These are phyloP conservation scores for Yamadazyma conglobata DNA, from an alignment of 1,139 yeast species.

Conservation along the genomic window DNA sequence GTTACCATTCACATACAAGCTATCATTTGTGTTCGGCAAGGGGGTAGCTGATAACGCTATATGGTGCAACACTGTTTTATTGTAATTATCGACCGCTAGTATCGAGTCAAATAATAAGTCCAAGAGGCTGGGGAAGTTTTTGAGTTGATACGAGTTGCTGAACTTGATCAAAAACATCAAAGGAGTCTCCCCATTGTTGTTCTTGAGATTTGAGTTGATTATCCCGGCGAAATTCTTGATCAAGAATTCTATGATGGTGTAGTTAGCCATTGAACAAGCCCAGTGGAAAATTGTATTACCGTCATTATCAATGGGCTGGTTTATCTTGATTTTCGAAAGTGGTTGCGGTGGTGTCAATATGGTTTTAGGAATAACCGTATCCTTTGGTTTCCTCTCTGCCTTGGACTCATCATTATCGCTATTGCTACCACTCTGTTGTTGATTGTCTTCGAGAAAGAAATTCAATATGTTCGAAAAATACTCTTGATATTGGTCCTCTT, in stretches of 20 bases:
- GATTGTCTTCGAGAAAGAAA: slow-evolving; percentile 36
- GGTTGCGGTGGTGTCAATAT: slow-evolving; percentile 43
- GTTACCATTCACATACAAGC: slow-evolving; percentile 12
- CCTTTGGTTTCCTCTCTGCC: slow-evolving; percentile 16
- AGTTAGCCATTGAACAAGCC: slow-evolving; percentile 90
- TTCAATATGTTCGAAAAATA: slow-evolving; percentile 36
- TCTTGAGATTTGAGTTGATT: slow-evolving; percentile 62
- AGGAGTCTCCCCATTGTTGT: slow-evolving; percentile 81
- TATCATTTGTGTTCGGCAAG: slow-evolving; percentile 9
- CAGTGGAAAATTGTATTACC: slow-evolving; percentile 95
- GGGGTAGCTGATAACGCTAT: slow-evolving; percentile 44
- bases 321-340: slow-evolving; percentile 51
- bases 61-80: slow-evolving; percentile 79
- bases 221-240: slow-evolving; percentile 40
- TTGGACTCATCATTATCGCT: slow-evolving; percentile 5
- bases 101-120: slow-evolving; percentile 76
- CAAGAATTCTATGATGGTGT: slow-evolving; percentile 68
- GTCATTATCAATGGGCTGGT: slow-evolving; percentile 85
- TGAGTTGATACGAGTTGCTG: slow-evolving; percentile 77
- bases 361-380: slow-evolving; percentile 27
- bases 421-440: slow-evolving; percentile 6
- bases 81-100: slow-evolving; percentile 63
- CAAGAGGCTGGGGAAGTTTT: slow-evolving; percentile 68
- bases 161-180: slow-evolving; percentile 85
- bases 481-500: slow-evolving; percentile 28